Evolutionary conservation across 2,329 filamentous ascomycete species (phyloP).

Genomic region (Cryphonectria carpinicola): DNA sequence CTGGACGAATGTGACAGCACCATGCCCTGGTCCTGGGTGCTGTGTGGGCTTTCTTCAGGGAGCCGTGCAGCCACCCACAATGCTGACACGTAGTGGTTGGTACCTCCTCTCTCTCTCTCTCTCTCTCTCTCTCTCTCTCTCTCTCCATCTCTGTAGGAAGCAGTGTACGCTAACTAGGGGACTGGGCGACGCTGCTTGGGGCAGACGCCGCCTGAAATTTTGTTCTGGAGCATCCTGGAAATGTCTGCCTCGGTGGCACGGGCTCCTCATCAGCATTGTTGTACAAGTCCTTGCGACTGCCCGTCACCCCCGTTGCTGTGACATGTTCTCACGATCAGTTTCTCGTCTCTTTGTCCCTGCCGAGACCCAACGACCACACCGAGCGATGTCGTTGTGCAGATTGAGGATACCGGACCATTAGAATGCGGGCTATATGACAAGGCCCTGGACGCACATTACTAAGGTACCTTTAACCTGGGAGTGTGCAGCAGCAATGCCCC

Average conservation of each 20-base stretch:
- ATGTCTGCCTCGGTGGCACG: neutral
- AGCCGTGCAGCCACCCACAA: slow-evolving; percentile 12
- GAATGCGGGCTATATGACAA: slow-evolving; percentile 4
- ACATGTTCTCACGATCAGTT: neutral
- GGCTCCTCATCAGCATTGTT: neutral
- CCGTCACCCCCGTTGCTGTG: neutral
- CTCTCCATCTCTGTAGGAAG: neutral
- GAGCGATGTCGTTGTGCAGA: neutral
- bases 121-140: no score
- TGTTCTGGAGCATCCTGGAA: neutral
- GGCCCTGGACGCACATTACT: neutral
- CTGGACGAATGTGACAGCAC: slow-evolving; percentile 21
- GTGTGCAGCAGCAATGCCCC: slow-evolving; percentile 8
- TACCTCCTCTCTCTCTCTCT: neutral
- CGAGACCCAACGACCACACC: neutral
- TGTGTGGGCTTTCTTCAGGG: slow-evolving; percentile 6
- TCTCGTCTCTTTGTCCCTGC: neutral
- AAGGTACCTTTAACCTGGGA: neutral
- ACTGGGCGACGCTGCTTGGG: slow-evolving; percentile 7
- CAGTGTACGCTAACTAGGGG: slow-evolving; percentile 6
- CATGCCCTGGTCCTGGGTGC: slow-evolving; percentile 16
- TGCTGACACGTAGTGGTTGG: neutral
- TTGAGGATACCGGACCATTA: slow-evolving; percentile 8
- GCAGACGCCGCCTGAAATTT: neutral
- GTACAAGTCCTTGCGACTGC: neutral